A percentile compares a stretch with the other conserved stretches of the same genome.
Conservation (phyloP, 805 yeast genomes). For the Saturnispora mendoncae region DNA sequence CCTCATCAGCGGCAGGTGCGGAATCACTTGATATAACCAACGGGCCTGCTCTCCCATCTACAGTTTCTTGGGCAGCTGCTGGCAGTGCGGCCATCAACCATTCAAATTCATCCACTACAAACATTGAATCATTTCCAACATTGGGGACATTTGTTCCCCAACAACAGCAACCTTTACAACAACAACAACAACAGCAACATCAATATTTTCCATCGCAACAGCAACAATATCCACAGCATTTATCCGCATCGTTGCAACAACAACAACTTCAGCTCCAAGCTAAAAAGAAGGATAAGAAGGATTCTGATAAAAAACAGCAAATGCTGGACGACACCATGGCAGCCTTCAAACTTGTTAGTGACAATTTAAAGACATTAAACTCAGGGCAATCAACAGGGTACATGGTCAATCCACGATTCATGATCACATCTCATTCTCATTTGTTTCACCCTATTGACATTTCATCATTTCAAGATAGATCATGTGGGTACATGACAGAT, state of each 20-base stretch:
- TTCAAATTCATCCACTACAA: slow-evolving; percentile 23
- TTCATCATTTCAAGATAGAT: slow-evolving; percentile 13
- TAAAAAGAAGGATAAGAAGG: slow-evolving; percentile 23
- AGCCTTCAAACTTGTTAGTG: slow-evolving; percentile 22
- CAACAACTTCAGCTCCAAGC: slow-evolving; percentile 7
- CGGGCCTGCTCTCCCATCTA: slow-evolving; percentile 46
- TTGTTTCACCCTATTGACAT: slow-evolving; percentile 21
- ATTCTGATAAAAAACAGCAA: slow-evolving; percentile 17
- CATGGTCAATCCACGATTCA: slow-evolving; percentile 21
- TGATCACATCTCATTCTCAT: slow-evolving; percentile 8
- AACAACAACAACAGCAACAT: slow-evolving; percentile 16
- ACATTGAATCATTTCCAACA: slow-evolving; percentile 43
- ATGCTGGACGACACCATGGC: slow-evolving; percentile 19
- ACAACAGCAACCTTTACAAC: slow-evolving; percentile 11
- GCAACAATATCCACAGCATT: slow-evolving; percentile 13
- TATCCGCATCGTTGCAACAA: neutral
- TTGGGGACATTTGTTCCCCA: slow-evolving; percentile 29
- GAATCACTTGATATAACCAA: slow-evolving; percentile 10
- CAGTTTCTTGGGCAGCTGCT: slow-evolving; percentile 54
- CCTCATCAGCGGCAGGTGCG: neutral
- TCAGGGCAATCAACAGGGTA: slow-evolving; percentile 19
- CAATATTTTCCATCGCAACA: slow-evolving; percentile 28
- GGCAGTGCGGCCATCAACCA: slow-evolving; percentile 3
- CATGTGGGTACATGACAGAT: slow-evolving; percentile 10
- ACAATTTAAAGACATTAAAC: slow-evolving; percentile 22